These are phyloP conservation scores for Paratinospora sagittata DNA, from an alignment of 164 flowering plant species.

Conservation along the genomic window DNA sequence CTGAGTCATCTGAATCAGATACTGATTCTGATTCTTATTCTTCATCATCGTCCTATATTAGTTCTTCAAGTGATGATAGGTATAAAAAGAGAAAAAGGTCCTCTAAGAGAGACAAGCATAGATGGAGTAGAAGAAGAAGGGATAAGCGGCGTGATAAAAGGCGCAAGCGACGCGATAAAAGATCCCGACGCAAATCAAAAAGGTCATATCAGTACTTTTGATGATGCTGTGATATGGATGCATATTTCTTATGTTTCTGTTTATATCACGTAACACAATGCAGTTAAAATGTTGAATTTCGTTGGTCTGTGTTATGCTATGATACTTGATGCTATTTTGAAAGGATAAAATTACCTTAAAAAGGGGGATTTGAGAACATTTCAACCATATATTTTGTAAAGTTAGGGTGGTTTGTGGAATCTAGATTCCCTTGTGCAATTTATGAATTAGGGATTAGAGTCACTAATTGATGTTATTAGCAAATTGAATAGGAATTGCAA, in stretches of 20 bases:
- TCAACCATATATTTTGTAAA: no score
- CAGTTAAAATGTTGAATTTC: no score
- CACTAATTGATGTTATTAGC: no score
- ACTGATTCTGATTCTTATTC: slow-evolving; percentile 52
- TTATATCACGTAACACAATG: background rate
- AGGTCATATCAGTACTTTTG: slow-evolving; percentile 34
- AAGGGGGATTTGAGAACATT: no score
- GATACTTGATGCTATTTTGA: no score
- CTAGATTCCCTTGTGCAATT: no score
- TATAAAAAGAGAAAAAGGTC: slow-evolving; percentile 72
- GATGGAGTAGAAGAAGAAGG: slow-evolving; percentile 51
- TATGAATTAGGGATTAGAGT: no score
- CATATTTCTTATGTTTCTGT: background rate
- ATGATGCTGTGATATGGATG: background rate
- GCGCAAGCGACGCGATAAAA: slow-evolving; percentile 63
- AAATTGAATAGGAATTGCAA: no score
- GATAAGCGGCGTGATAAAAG: slow-evolving; percentile 63
- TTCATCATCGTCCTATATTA: slow-evolving; percentile 57
- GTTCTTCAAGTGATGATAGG: slow-evolving; percentile 89
- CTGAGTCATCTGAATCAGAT: slow-evolving; percentile 59
- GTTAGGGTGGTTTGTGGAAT: no score
- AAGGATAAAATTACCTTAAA: no score
- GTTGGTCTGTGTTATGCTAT: no score
- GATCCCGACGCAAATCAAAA: slow-evolving; percentile 67
- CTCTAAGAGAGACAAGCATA: slow-evolving; percentile 59